Percentiles rank a stretch among this genome's conserved stretches.
phyloP scores from a whole-genome alignment of 2,329 filamentous ascomycete genomes.

The Fusarium lateritium region DNA sequence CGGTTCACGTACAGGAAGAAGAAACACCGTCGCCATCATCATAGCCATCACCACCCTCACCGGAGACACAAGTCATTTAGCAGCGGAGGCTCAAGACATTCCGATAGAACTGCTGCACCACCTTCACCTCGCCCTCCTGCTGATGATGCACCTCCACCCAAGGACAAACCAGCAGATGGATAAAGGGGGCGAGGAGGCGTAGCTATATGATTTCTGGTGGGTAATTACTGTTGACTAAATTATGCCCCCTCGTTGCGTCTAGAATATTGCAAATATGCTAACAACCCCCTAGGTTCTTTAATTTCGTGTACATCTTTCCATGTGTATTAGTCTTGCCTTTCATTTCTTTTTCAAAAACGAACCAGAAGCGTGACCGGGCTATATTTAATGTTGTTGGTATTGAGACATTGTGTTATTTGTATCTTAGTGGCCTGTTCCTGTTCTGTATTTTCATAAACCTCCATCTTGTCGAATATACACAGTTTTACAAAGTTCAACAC shows the following conservation, averaged over 20 bases:
- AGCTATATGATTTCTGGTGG: constrained; percentile 2
- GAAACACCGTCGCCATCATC: constrained; percentile 29
- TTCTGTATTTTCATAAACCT: neutral
- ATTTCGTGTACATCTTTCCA: constrained; percentile 27
- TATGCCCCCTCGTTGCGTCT: neutral
- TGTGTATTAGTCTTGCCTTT: constrained; percentile 27
- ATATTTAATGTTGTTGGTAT: neutral
- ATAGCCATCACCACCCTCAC: constrained; percentile 11
- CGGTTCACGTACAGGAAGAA: constrained; percentile 52
- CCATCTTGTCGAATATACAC: neutral
- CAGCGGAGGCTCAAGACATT: constrained; percentile 54
- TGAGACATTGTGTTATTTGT: constrained; percentile 6
- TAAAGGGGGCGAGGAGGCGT: neutral
- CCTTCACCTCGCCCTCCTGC: constrained; percentile 25
- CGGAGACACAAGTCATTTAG: constrained; percentile 49
- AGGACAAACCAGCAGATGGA: constrained; percentile 36
- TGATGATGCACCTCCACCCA: constrained; percentile 31
- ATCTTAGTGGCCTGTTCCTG: neutral
- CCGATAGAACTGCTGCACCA: constrained; percentile 41
- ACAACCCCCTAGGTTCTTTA: constrained; percentile 2
- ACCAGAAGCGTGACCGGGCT: neutral
- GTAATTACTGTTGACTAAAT: neutral
- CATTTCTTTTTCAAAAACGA: neutral
- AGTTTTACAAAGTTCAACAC: neutral
- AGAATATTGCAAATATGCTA: neutral